phyloP scores from a whole-genome alignment of 2,329 filamentous ascomycete species.

The Chrysosporium keratinophilum region DNA sequence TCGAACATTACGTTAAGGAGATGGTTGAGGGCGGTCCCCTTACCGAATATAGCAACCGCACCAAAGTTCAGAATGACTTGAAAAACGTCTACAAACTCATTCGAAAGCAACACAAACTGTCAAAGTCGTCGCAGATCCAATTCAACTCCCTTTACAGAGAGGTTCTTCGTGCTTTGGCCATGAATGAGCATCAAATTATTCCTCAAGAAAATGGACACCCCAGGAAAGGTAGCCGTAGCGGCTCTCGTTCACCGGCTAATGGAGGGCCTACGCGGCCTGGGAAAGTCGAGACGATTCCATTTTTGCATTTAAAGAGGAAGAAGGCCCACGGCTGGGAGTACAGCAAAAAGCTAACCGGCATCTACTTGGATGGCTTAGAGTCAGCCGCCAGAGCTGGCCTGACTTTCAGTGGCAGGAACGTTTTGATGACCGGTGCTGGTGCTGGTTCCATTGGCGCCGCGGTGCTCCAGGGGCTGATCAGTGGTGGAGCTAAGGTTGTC shows the following conservation, averaged over 20 bases:
- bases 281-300: conserved; percentile 94
- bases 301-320: conserved; percentile 96
- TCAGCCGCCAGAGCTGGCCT: conserved; percentile 78
- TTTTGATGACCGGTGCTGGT: conserved; percentile 95
- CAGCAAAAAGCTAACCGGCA: conserved; percentile 92
- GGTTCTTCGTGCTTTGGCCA: conserved; percentile 82
- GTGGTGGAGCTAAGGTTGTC: conserved; percentile 89
- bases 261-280: conserved; percentile 38
- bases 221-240: conserved; percentile 48
- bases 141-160: conserved; percentile 94
- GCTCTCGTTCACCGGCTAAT: conserved; percentile 21
- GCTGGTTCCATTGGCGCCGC: conserved; percentile 96
- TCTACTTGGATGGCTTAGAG: conserved; percentile 87
- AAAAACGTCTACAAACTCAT: conserved; percentile 96
- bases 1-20: conserved; percentile 96
- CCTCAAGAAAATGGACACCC: conserved; percentile 64
- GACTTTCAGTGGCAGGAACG: conserved; percentile 89
- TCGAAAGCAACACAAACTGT: conserved; percentile 94
- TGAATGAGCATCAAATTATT: conserved; percentile 97
- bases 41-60: conserved; percentile 94
- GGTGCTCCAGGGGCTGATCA: conserved; percentile 89
- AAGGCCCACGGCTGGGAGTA: conserved; percentile 97
- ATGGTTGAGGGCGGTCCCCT: conserved; percentile 99
- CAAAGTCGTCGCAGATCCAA: conserved; percentile 89
- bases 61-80: conserved; percentile 94